Evolutionary conservation across 352 stramenopile species (phyloP).

Genomic region (Phytopythium sindhum): DNA sequence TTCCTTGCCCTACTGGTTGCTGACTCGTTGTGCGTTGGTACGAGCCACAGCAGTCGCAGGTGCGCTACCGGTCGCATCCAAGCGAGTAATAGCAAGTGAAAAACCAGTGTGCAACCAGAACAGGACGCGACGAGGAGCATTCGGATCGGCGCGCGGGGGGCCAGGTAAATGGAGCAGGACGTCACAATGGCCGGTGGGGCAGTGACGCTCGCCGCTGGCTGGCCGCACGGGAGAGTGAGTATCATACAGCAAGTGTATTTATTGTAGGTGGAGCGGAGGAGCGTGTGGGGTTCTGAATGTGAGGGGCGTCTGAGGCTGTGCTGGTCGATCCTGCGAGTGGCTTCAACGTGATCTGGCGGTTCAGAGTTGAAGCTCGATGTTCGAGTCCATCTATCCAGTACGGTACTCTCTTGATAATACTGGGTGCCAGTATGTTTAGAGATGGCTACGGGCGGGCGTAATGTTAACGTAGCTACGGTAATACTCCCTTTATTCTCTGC

Average conservation of each 20-base stretch:
- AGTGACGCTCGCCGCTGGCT: neutral
- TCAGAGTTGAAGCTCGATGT: neutral
- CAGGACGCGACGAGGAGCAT: neutral
- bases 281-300: neutral
- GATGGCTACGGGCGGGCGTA: neutral
- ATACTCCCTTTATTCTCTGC: neutral
- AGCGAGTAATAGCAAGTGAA: neutral
- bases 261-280: neutral
- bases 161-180: neutral
- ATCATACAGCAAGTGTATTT: constrained; percentile 1
- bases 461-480: neutral
- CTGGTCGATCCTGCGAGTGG: neutral
- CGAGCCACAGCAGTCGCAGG: neutral
- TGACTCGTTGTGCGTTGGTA: neutral
- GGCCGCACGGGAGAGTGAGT: neutral
- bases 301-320: neutral
- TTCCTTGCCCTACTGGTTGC: neutral
- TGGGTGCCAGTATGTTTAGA: neutral
- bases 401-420: neutral
- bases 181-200: neutral
- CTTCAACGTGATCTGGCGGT: neutral
- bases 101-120: neutral
- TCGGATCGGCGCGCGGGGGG: neutral
- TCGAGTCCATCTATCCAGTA: neutral
- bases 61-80: constrained; percentile 1